A percentile compares a stretch with the other conserved stretches of the same genome.
phyloP scores from a whole-genome alignment of 257 asterid genomes.

The Solanum phureja region DNA sequence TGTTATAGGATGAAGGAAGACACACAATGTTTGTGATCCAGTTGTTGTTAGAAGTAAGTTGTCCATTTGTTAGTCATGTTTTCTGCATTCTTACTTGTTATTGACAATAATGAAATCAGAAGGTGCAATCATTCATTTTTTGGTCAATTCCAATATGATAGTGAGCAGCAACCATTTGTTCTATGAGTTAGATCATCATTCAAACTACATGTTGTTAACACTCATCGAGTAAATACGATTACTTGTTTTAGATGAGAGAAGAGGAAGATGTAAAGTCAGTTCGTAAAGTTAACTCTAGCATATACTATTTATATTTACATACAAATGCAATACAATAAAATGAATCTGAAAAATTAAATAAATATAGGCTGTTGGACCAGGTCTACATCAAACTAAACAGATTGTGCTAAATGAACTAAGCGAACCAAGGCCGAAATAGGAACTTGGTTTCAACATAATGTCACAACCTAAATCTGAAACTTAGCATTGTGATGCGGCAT shows the following conservation, averaged over 20 bases:
- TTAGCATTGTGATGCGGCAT: neutral
- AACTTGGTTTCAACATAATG: neutral
- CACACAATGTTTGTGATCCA: constrained; percentile 44
- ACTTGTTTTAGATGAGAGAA: neutral
- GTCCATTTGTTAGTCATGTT: constrained; percentile 28
- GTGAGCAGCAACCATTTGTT: neutral
- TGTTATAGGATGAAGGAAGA: constrained; percentile 16
- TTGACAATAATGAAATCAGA: neutral
- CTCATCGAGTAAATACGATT: neutral
- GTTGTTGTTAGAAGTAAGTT: constrained; percentile 23
- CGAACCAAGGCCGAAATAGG: neutral
- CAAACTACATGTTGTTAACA: neutral
- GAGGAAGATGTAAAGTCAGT: neutral
- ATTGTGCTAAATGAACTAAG: neutral
- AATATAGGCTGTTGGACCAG: neutral
- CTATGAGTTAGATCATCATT: neutral
- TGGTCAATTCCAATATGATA: too few relatives aligned
- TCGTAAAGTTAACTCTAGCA: neutral
- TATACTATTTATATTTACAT: neutral
- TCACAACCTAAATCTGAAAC: neutral
- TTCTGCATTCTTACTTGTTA: constrained; percentile 7
- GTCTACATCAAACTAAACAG: neutral
- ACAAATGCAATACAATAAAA: neutral
- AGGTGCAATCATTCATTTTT: too few relatives aligned
- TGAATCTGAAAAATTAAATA: neutral